These are phyloP conservation scores for Hippophae rhamnoides DNA, from an alignment of 306 rosid species.

Conservation along the genomic window DNA sequence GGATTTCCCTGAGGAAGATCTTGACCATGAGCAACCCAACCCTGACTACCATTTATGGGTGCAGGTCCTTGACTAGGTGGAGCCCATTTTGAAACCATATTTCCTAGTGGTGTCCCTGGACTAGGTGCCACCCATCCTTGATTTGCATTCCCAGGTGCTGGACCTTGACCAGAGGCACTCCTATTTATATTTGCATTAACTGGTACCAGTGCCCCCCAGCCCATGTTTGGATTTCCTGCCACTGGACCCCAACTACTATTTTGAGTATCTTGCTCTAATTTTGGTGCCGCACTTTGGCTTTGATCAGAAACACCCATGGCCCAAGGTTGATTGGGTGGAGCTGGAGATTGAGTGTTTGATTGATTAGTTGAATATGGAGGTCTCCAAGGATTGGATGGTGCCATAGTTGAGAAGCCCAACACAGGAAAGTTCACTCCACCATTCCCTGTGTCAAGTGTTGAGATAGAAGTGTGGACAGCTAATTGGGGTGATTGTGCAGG, in stretches of 20 bases:
- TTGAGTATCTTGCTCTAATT: conserved; percentile 31
- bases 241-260: conserved; percentile 41
- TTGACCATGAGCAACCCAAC: conserved; percentile 52
- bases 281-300: conserved; percentile 34
- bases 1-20: conserved; percentile 40
- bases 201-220: conserved; percentile 54
- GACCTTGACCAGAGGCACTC: conserved; percentile 45
- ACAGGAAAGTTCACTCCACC: conserved; percentile 36
- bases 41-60: conserved; percentile 37
- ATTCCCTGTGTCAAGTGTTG: conserved; percentile 41
- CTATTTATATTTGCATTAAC: conserved; percentile 50
- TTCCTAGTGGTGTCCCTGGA: conserved; percentile 48
- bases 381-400: conserved; percentile 62
- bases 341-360: conserved; percentile 43
- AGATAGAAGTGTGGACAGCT: conserved; percentile 37
- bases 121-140: conserved; percentile 64
- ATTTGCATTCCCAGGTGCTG: conserved; percentile 48
- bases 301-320: conserved; percentile 37
- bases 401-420: conserved; percentile 32
- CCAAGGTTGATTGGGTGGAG: conserved; percentile 48
- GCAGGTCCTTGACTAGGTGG: conserved; percentile 49
- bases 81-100: conserved; percentile 42
- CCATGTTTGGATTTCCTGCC: conserved; percentile 56
- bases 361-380: conserved; percentile 52
- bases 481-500: conserved; percentile 48